phyloP scores from a whole-genome alignment of 208 protist genomes.

The Vickermania spadyakhi region DNA sequence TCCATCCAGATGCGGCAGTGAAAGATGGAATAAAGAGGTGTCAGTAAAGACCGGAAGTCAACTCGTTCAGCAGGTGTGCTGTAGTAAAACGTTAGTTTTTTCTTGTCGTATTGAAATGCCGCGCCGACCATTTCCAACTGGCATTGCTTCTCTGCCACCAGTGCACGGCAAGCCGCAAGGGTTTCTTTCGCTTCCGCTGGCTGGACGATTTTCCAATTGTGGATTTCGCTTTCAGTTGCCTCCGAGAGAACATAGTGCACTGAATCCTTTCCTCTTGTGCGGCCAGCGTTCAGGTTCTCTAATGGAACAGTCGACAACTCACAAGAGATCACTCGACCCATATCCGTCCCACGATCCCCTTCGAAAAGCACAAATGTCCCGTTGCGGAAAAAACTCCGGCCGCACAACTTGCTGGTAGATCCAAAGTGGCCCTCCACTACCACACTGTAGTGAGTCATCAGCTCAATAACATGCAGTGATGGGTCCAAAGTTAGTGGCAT shows the following conservation, averaged over 20 bases:
- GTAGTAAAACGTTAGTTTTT: slow-evolving; percentile 86
- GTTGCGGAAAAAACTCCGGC: slow-evolving; percentile 10
- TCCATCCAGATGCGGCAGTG: slow-evolving; percentile 85
- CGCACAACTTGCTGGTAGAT: slow-evolving; percentile 12
- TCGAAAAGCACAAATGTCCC: slow-evolving; percentile 68
- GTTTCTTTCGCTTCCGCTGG: slow-evolving; percentile 36
- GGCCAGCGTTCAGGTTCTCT: slow-evolving; percentile 2
- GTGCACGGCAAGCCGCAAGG: slow-evolving; percentile 39
- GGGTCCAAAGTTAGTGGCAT: not conserved
- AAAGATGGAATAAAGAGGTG: slow-evolving; percentile 60
- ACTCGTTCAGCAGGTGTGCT: slow-evolving; percentile 45
- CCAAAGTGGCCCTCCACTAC: slow-evolving; percentile 40
- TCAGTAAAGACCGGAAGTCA: slow-evolving; percentile 73
- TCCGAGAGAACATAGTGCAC: slow-evolving; percentile 19
- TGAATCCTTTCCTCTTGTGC: slow-evolving; percentile 3
- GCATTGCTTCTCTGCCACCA: slow-evolving; percentile 30
- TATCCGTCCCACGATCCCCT: slow-evolving; percentile 66
- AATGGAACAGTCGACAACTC: slow-evolving; percentile 4
- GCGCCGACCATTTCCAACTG: slow-evolving; percentile 51
- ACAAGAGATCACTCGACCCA: slow-evolving; percentile 58
- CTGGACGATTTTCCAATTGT: slow-evolving; percentile 42
- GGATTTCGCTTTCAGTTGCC: slow-evolving; percentile 50
- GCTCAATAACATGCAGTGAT: not conserved
- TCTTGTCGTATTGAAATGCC: slow-evolving; percentile 83
- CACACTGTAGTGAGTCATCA: slow-evolving; percentile 12